Conservation (phyloP, 805 yeast species). For the Schwanniomyces sp. region DNA sequence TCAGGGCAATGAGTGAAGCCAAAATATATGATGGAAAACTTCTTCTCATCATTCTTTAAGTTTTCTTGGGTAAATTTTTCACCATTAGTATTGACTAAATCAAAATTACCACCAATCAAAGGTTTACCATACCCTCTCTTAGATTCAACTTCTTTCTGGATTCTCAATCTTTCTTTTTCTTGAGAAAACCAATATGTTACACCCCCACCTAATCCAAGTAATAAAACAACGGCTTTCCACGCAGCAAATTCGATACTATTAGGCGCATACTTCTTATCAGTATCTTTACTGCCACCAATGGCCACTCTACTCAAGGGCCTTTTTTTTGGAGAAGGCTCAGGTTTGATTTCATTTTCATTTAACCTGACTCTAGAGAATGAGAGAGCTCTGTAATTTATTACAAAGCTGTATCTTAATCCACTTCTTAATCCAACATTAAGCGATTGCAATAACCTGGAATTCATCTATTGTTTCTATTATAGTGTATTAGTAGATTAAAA, state of each 20-base stretch:
- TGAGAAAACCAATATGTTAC: constrained; percentile 67
- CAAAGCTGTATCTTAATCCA: not conserved
- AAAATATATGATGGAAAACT: constrained; percentile 84
- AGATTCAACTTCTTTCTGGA: constrained; percentile 77
- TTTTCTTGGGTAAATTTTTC: constrained; percentile 74
- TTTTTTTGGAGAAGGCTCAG: constrained; percentile 13
- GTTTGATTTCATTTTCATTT: not conserved
- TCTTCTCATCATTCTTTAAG: constrained; percentile 56
- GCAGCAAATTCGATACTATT: constrained; percentile 68
- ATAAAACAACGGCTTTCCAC: constrained; percentile 77
- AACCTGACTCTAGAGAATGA: constrained; percentile 1
- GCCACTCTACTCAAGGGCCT: constrained; percentile 82
- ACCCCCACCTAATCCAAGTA: constrained; percentile 69
- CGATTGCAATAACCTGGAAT: not conserved
- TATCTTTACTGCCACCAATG: constrained; percentile 55
- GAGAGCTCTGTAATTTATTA: not conserved
- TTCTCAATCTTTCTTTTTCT: constrained; percentile 74
- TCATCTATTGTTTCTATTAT: not conserved
- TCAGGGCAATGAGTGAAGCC: constrained; percentile 99
- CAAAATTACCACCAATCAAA: constrained; percentile 87
- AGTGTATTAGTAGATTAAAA: not conserved
- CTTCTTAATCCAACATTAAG: not conserved
- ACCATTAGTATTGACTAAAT: constrained; percentile 68
- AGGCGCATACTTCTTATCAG: constrained; percentile 34
- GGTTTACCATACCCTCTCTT: constrained; percentile 92